Percentiles rank a stretch among this genome's conserved stretches.
Evolutionary conservation across 139 green algal species (phyloP).

Genomic region (Volvox reticuliferus): DNA sequence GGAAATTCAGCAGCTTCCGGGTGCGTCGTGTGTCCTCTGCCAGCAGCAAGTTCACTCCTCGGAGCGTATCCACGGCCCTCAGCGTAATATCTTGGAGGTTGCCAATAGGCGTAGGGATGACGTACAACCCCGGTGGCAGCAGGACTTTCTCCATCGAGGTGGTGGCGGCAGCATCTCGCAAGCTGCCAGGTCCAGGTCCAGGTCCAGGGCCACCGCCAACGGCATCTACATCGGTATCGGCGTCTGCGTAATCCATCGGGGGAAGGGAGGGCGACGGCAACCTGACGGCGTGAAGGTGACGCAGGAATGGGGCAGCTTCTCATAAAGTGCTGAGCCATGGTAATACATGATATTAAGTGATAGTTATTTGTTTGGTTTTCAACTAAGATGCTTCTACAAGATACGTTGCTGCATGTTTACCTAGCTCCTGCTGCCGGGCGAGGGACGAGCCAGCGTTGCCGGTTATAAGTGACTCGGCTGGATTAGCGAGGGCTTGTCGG

Average conservation of each 20-base stretch:
- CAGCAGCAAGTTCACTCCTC: constrained; percentile 71
- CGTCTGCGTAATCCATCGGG: background rate
- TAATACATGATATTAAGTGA: too few relatives aligned
- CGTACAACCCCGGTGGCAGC: constrained; percentile 58
- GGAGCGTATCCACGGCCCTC: constrained; percentile 79
- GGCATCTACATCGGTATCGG: background rate
- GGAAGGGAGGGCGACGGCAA: too few relatives aligned
- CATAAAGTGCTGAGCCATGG: too few relatives aligned
- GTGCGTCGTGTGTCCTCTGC: constrained; percentile 94
- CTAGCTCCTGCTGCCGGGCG: too few relatives aligned
- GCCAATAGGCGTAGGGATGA: constrained; percentile 58
- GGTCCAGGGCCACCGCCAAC: background rate
- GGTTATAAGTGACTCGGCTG: background rate
- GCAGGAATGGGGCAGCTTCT: too few relatives aligned
- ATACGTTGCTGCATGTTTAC: too few relatives aligned
- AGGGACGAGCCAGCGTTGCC: background rate
- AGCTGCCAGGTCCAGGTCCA: constrained; percentile 7
- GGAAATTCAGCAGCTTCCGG: constrained; percentile 74
- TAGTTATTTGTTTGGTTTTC: too few relatives aligned
- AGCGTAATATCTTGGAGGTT: constrained; percentile 86
- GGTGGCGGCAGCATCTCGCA: constrained; percentile 3
- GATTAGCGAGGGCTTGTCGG: background rate
- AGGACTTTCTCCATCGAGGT: background rate
- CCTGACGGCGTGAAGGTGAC: too few relatives aligned
- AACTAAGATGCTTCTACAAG: too few relatives aligned